phyloP scores from a whole-genome alignment of 23 red algal species.

The Gracilaria caudata region DNA sequence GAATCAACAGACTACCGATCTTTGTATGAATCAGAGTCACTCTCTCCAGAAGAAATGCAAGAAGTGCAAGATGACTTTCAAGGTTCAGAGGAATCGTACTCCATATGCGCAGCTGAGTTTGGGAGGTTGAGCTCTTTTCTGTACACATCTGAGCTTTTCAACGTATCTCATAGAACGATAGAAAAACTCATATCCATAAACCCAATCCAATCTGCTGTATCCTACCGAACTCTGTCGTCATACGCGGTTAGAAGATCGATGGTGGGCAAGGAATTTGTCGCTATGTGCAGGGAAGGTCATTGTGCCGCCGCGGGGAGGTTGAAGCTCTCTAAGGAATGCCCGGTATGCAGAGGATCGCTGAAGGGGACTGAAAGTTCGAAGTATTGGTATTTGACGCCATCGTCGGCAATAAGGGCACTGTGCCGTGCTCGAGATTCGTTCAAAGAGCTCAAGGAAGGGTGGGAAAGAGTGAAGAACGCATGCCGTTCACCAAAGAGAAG shows the following conservation, averaged over 20 bases:
- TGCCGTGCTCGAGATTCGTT: conserved; percentile 22
- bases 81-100: neutral
- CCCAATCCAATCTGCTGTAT: neutral
- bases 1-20: neutral
- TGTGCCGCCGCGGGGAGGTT: neutral
- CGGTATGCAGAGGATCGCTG: neutral
- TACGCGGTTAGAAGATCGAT: neutral
- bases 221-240: neutral
- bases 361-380: neutral
- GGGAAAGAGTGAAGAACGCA: neutral
- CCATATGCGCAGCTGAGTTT: neutral
- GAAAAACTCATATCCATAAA: neutral
- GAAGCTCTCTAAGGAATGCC: neutral
- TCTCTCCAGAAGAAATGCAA: too few relatives aligned
- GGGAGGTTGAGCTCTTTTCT: neutral
- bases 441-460: neutral
- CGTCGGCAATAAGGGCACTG: neutral
- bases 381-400: conserved; percentile 19
- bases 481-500: neutral
- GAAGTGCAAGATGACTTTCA: neutral
- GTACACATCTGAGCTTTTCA: neutral
- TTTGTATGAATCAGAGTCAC: neutral
- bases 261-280: neutral
- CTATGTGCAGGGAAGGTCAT: conserved; percentile 16
- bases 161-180: conserved; percentile 5